Base-by-base conservation (phyloP, 2,329 filamentous ascomycete species). In the Aspergillus fischeri region DNA sequence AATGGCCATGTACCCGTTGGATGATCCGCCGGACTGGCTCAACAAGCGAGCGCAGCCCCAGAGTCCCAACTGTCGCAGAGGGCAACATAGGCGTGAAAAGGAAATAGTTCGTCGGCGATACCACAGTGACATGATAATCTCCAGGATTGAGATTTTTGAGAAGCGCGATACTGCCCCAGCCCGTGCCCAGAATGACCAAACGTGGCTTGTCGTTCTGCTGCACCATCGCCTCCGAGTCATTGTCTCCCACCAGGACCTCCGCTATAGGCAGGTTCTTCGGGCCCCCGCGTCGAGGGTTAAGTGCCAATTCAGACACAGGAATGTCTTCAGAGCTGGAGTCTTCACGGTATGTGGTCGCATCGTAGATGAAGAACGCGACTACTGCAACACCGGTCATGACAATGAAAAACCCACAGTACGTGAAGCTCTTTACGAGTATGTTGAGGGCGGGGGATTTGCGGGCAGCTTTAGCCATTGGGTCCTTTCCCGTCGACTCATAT, bases 41-140 rank as follows among this genome's bases (percentile, higher is more conserved):
- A 44, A 97, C 91, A 57, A 99, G 80, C 51, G 92, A 96, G 63
- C 93, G 83, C 67, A 97, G 79, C 70, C 96, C 93, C 32, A 99
- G 80, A 0, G 94, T 99, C 11, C 95, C 95, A 5, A 99, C 94
- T 0, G 95, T 99, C 7, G 94, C 95, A 35, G 92, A 96, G 1
- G 94, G 94, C 47, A 99, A 81, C 92, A 99, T 97, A 0, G 94
- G 94, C 1, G 94, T 99, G 75, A 99, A 99, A 32, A 99, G 78
- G 77, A 99, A 99, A 77, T 97, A 96, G 69, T 97, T 97, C 38
- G 89, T 89, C 0, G 94, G 93, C 11, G 92, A 96, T 47, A 99
- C 88, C 42, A 99, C 89, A 4, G 93, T 97, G 64, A 99, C 88
- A 74, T 99, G 92, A 71, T 97, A 99, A 66, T 97, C 91, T 11